phyloP scores from a whole-genome alignment of 2,329 filamentous ascomycete genomes.

The Trichoderma brevicompactum region DNA sequence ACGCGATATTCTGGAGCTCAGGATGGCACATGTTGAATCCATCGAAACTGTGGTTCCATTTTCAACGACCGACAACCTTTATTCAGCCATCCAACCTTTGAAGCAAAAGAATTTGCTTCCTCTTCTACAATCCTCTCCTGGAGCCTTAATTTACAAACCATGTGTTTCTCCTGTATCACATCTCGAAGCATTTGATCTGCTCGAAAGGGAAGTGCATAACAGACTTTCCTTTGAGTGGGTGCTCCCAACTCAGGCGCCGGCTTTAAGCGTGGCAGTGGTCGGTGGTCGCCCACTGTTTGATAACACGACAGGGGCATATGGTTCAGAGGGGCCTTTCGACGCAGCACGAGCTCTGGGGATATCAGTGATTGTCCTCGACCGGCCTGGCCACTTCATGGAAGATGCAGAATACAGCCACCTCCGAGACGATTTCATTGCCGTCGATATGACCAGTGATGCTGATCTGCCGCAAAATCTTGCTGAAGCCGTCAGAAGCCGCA shows the following conservation, averaged over 20 bases:
- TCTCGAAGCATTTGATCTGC: neutral
- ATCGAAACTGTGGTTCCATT: slow-evolving; percentile 1
- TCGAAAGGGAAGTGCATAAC: neutral
- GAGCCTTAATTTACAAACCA: neutral
- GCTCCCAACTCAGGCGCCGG: neutral
- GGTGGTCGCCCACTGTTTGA: neutral
- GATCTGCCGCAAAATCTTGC: too few relatives aligned
- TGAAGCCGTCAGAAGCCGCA: too few relatives aligned
- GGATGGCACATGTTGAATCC: slow-evolving; percentile 1
- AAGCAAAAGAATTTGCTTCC: neutral
- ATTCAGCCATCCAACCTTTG: neutral
- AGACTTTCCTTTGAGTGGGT: slow-evolving; percentile 22
- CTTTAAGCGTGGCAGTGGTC: neutral
- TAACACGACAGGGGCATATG: neutral
- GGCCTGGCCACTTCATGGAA: slow-evolving; percentile 47
- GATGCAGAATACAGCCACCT: slow-evolving; percentile 34
- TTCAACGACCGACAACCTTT: neutral
- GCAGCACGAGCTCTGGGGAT: slow-evolving; percentile 44
- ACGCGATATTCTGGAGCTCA: neutral
- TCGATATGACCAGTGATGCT: too few relatives aligned
- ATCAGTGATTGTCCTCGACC: slow-evolving; percentile 43
- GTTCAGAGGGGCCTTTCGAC: slow-evolving; percentile 20
- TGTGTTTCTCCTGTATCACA: neutral
- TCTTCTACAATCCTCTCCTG: neutral
- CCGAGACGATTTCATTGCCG: slow-evolving; percentile 24